Evolutionary conservation across 2,329 filamentous ascomycete species (phyloP).

Genomic region (Tolypocladium ovalisporum): DNA sequence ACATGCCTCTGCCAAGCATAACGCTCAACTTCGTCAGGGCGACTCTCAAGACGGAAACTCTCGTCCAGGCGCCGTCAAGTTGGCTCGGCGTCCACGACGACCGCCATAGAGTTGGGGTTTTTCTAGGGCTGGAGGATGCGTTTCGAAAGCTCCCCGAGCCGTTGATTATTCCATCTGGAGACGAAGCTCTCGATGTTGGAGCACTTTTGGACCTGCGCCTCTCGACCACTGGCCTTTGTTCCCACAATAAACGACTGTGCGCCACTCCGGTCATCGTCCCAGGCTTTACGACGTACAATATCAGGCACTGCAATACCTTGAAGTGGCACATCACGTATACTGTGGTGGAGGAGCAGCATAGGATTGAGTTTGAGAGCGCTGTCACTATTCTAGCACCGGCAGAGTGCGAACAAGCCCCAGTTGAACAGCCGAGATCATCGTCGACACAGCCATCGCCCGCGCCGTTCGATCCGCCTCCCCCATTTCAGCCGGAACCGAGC

Average conservation of each 20-base stretch:
- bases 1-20: slow-evolving; percentile 4
- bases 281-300: slow-evolving; percentile 14
- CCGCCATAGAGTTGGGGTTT: background rate
- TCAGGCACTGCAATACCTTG: slow-evolving; percentile 11
- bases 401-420: background rate
- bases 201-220: slow-evolving; percentile 1
- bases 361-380: background rate
- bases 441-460: background rate
- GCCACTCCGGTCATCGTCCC: slow-evolving; percentile 4
- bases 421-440: background rate
- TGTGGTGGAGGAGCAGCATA: background rate
- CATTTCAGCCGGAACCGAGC: background rate
- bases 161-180: slow-evolving; percentile 3
- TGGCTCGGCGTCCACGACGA: background rate
- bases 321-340: slow-evolving; percentile 7
- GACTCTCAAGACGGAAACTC: slow-evolving; percentile 5
- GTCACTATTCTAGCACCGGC: background rate
- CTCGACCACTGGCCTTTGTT: background rate
- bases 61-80: slow-evolving; percentile 6
- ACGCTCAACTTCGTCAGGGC: slow-evolving; percentile 8
- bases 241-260: background rate
- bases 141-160: background rate
- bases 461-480: background rate
- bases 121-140: slow-evolving; percentile 1
- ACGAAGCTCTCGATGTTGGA: slow-evolving; percentile 3